These are phyloP conservation scores for Mycena kentingensis DNA, from an alignment of 768 basidiomycete species.

Conservation along the genomic window DNA sequence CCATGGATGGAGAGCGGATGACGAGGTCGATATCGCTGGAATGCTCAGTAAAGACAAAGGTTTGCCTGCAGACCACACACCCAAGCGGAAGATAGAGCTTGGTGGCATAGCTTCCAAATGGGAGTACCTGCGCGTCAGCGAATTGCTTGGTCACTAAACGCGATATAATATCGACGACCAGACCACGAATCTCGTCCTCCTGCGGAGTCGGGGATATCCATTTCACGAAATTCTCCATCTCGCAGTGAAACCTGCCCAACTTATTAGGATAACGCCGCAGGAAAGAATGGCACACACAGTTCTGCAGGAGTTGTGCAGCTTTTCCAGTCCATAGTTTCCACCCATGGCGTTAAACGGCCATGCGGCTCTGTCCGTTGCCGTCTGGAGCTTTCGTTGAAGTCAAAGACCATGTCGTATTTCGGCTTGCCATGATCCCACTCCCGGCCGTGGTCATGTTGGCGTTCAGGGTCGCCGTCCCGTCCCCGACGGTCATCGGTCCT, in stretches of 20 bases:
- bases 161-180: constrained; percentile 70
- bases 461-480: constrained; percentile 3
- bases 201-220: constrained; percentile 86
- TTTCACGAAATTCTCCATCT: constrained; percentile 80
- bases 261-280: constrained; percentile 10
- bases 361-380: constrained; percentile 53
- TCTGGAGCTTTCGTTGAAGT: constrained; percentile 50
- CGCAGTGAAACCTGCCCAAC: constrained; percentile 70
- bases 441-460: constrained; percentile 20
- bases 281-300: constrained; percentile 54
- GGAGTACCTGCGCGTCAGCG: constrained; percentile 76
- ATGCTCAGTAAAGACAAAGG: constrained; percentile 5
- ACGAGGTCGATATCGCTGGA: constrained; percentile 94
- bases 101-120: constrained; percentile 93
- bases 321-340: constrained; percentile 68
- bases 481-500: constrained; percentile 4
- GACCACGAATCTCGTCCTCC: constrained; percentile 83
- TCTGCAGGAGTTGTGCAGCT: constrained; percentile 78
- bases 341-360: constrained; percentile 71
- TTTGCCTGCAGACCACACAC: constrained; percentile 47
- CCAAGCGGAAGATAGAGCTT: constrained; percentile 91
- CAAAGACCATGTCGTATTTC: constrained; percentile 45
- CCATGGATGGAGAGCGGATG: constrained; percentile 77
- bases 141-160: constrained; percentile 64
- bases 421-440: constrained; percentile 43